phyloP scores from a whole-genome alignment of 495 filamentous ascomycete species.

The Lentithecium fluviatile region DNA sequence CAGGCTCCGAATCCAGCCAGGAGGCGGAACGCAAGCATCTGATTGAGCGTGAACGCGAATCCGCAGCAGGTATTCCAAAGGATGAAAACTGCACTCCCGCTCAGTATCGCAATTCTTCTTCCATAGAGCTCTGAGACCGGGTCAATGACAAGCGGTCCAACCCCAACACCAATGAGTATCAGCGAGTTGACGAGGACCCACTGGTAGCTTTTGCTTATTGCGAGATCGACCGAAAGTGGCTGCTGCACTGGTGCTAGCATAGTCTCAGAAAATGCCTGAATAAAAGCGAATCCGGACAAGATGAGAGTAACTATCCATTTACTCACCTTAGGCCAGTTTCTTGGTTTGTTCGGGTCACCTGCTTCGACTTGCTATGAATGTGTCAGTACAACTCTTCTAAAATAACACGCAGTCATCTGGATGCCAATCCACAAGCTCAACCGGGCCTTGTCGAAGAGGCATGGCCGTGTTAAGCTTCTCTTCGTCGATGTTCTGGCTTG shows the following conservation, averaged over 20 bases:
- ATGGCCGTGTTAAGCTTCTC: too few species aligned
- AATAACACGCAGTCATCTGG: too few species aligned
- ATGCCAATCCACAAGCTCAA: too few species aligned
- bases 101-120: slow-evolving; percentile 51
- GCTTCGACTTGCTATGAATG: too few species aligned
- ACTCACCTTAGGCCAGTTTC: slow-evolving; percentile 45
- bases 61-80: slow-evolving; percentile 56
- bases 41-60: slow-evolving; percentile 46
- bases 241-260: slow-evolving; percentile 42
- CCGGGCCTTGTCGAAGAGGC: too few species aligned
- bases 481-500: too few species aligned
- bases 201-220: slow-evolving; percentile 20
- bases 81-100: slow-evolving; percentile 55
- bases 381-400: too few species aligned
- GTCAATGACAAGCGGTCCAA: slow-evolving; percentile 58
- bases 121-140: slow-evolving; percentile 67
- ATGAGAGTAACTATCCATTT: slow-evolving; percentile 49
- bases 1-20: slow-evolving; percentile 52
- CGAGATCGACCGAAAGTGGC: slow-evolving; percentile 35
- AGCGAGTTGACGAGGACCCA: slow-evolving; percentile 43
- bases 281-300: slow-evolving; percentile 41
- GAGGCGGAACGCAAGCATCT: slow-evolving; percentile 58
- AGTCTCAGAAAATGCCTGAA: slow-evolving; percentile 39
- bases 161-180: slow-evolving; percentile 53
- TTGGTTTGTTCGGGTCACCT: too few species aligned